Evolutionary conservation across 768 basidiomycete genomes (phyloP), one percentile per base, ranked within the genome.

Genomic region (Auriscalpium vulgare): DNA sequence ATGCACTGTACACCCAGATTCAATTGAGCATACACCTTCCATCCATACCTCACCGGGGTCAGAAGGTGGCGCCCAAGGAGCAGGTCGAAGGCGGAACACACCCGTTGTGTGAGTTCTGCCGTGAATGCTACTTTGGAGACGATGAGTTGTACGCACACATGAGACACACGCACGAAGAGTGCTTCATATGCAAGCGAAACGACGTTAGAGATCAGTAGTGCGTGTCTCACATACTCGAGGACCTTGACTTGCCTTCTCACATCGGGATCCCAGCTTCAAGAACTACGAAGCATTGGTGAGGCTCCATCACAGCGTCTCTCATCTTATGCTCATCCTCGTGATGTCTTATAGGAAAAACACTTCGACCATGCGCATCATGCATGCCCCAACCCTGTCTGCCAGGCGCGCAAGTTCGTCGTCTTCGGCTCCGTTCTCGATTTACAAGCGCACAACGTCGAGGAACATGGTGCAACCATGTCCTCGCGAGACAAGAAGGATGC

Each of bases 121-220:
- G 81, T n/a, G 88, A 92, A 62, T 94, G 89, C 63, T 94, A 88
- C 77, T 97, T 95, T 67, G 75, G 86, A n/a, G 86, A 87, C 54
- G 95, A 98, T 65, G 94, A 94, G 64, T 73, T 97, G n/a, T 97
- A 85, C 67, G 74, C 84, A 21, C 97, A 99, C 69, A 91, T 97
- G 86, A 82, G 95, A 51, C 87, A 94, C 66, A 77, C 75, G 50
- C 95, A 99, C 71, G 95, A 99, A 69, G 95, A 98, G 65, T 98
- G 95, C 68, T 97, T 97, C 62, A 69, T 99, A 13, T 99, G 97
- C 70, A 92, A 91, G 67, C 79, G 87, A 34, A 80, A 86, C 55
- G 92, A 87, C 8, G 63, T 90, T 43, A 75, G 80, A 60, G 83
- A 94, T 69, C 83, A 93, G 72, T 94, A 97, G 92, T 97, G 64